A percentile compares a stretch with the other conserved stretches of the same genome.
phyloP scores from a whole-genome alignment of 768 basidiomycete species.

The Phlebiopsis gigantea region DNA sequence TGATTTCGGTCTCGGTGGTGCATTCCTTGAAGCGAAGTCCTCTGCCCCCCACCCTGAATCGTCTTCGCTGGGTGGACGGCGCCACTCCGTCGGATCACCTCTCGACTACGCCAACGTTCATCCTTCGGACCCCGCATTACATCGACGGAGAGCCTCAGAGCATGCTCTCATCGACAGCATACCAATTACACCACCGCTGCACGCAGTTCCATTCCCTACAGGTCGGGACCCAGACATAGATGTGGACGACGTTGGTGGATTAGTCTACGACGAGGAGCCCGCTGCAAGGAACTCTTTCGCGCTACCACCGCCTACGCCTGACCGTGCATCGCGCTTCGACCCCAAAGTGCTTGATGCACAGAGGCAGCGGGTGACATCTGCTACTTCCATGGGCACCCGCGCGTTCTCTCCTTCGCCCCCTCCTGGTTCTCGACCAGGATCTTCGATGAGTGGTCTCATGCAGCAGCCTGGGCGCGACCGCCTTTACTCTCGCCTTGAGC shows the following conservation, averaged over 20 bases:
- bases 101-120: slow-evolving; percentile 48
- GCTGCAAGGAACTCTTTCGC: slow-evolving; percentile 24
- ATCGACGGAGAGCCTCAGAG: slow-evolving; percentile 46
- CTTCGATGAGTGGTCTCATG: slow-evolving; percentile 34
- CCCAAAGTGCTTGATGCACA: slow-evolving; percentile 31
- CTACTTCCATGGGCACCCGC: slow-evolving; percentile 57
- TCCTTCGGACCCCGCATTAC: slow-evolving; percentile 30
- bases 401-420: slow-evolving; percentile 37
- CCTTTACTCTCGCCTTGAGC: slow-evolving; percentile 67
- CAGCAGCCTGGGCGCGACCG: slow-evolving; percentile 38
- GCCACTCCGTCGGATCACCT: slow-evolving; percentile 55
- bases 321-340: slow-evolving; percentile 39
- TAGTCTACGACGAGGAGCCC: slow-evolving; percentile 38
- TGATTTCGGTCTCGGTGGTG: slow-evolving; percentile 42
- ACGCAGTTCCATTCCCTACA: slow-evolving; percentile 52
- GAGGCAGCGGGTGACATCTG: slow-evolving; percentile 36
- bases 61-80: slow-evolving; percentile 29
- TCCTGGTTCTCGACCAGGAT: slow-evolving; percentile 11
- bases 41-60: slow-evolving; percentile 3
- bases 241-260: slow-evolving; percentile 29
- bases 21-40: slow-evolving; percentile 37
- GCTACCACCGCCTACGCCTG: slow-evolving; percentile 30
- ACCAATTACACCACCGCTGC: slow-evolving; percentile 34
- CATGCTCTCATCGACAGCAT: slow-evolving; percentile 42
- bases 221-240: slow-evolving; percentile 39